A percentile compares a stretch with the other conserved stretches of the same genome.
Evolutionary conservation across 345 rosid genomes (phyloP).

Genomic region (Acer campestre): DNA sequence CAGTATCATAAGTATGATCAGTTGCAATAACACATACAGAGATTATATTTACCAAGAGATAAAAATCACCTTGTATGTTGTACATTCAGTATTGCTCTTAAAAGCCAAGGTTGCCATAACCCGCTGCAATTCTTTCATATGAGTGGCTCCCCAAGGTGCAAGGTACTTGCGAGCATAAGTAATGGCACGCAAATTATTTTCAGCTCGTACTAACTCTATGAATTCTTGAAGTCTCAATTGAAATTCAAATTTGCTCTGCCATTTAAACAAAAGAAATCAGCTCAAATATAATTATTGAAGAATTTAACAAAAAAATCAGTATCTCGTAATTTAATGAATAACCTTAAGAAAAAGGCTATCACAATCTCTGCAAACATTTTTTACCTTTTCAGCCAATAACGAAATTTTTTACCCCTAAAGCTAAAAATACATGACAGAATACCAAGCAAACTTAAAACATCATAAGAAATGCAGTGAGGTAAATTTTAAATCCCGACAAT

Average conservation of each 20-base stretch:
- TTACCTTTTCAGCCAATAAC: background rate
- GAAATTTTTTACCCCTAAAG: background rate
- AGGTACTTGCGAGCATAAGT: slow-evolving; percentile 80
- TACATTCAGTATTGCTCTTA: slow-evolving; percentile 72
- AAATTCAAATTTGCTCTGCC: slow-evolving; percentile 91
- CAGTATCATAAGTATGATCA: slow-evolving; percentile 2
- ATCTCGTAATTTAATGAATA: background rate
- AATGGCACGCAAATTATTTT: slow-evolving; percentile 70
- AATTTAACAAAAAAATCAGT: background rate
- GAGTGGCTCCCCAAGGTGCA: slow-evolving; percentile 84
- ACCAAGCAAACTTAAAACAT: background rate
- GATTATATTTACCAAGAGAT: slow-evolving; percentile 4
- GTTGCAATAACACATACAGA: background rate
- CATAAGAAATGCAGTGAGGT: background rate
- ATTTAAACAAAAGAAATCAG: slow-evolving; percentile 1
- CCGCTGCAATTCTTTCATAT: slow-evolving; percentile 82
- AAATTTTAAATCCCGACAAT: background rate
- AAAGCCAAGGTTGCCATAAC: slow-evolving; percentile 90
- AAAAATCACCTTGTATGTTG: slow-evolving; percentile 71
- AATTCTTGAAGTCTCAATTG: slow-evolving; percentile 96
- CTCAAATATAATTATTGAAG: background rate
- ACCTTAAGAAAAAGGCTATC: background rate
- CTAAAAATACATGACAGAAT: background rate
- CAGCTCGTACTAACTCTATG: slow-evolving; percentile 84
- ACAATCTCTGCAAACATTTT: background rate